Evolutionary conservation across 371 early-diverging fungal species (phyloP).

Genomic region (Nematocida homosporus): DNA sequence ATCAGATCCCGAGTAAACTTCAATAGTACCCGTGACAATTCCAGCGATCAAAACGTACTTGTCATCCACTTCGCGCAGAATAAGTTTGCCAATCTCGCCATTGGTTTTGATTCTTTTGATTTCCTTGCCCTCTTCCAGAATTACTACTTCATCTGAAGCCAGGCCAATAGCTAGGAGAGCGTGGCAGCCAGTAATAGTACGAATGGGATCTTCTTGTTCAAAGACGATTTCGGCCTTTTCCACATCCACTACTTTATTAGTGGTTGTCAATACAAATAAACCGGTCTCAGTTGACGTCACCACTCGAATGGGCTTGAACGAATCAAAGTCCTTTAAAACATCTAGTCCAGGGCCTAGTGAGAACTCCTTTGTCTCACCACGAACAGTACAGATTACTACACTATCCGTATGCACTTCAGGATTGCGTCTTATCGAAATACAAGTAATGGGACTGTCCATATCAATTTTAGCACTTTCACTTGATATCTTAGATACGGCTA

Average conservation of each 20-base stretch:
- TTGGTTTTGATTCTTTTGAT: conserved; percentile 11
- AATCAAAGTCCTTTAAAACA: conserved; percentile 21
- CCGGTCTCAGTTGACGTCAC: conserved; percentile 47
- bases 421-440: conserved; percentile 50
- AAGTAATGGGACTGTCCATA: conserved; percentile 18
- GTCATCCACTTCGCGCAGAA: conserved; percentile 14
- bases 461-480: conserved; percentile 41
- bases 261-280: conserved; percentile 43
- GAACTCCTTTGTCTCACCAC: conserved; percentile 41
- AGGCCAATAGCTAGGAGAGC: conserved; percentile 45
- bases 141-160: conserved; percentile 24
- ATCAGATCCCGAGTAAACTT: conserved; percentile 1
- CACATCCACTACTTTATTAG: conserved; percentile 51
- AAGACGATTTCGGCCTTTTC: conserved; percentile 22
- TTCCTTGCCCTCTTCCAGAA: conserved; percentile 30
- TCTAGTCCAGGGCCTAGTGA: conserved; percentile 26
- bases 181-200: conserved; percentile 16
- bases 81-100: conserved; percentile 37
- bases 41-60: conserved; percentile 23
- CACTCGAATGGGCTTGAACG: conserved; percentile 51
- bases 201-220: conserved; percentile 34
- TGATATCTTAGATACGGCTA: conserved; percentile 46
- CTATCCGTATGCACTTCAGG: conserved; percentile 42
- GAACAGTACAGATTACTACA: conserved; percentile 30
- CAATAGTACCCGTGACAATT: conserved; percentile 31